Evolutionary conservation across 108 stramenopile species (phyloP), one percentile per base, ranked within the genome.

Genomic region (Cyclostephanos tholiformis): DNA sequence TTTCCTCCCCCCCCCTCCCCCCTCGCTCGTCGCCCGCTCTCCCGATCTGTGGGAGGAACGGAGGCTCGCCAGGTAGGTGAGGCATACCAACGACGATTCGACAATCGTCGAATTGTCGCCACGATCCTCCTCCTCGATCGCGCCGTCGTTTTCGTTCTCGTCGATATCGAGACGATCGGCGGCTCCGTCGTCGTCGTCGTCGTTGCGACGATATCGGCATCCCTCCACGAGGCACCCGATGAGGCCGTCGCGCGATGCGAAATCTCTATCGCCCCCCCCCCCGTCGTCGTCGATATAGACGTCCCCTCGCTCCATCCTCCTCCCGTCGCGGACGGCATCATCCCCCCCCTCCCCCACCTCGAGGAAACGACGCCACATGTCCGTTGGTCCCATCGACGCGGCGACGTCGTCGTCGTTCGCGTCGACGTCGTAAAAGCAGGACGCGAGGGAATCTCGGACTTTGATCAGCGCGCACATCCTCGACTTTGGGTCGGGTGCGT

Each of bases 51-150:
- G 9, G 7, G 41, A 41, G 44, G 44, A 26, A 26, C 53, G 53
- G 25, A 55, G 53, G 23, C 53, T 14, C 23, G 59, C 46, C 58
- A 71, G 44, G 13, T 56, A 59, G 35, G 69, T 44, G 6, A 71
- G 36, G 32, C 69, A 71, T 0, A 20, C 17, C 20, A 71, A 60
- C 0, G 69, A 43, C 38, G 69, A 30, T 14, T 58, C 56, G 58
- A 71, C 58, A n/a, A 59, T 32, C 3, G 2, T 32, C 32, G n/a
- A n/a, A n/a, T n/a, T n/a, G n/a, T n/a, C n/a, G n/a, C n/a, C n/a
- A n/a, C n/a, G 32, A 32, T 32, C 32, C 32, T 32, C 32, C 32
- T 32, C 32, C 32, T 32, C 32, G n/a, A 57, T 39, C 32, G 39
- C 19, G 22, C 35, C 20, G 58, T 35, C 30, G 27, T 71, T 57